These are phyloP conservation scores for Mycena vitilis DNA, from an alignment of 768 basidiomycete genomes.

Conservation along the genomic window DNA sequence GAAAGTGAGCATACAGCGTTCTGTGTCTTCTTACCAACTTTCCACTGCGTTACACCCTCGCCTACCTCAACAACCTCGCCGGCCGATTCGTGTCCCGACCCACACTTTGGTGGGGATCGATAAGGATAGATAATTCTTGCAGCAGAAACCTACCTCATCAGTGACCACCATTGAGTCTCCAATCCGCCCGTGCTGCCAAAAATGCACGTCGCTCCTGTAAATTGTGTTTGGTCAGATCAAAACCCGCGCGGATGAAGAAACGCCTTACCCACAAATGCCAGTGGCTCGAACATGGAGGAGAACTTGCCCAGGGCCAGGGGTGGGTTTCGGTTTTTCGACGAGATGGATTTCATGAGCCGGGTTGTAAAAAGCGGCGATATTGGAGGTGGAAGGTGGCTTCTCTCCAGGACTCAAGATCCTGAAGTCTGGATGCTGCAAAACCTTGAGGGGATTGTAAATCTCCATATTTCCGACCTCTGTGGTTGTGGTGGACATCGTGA, in stretches of 20 bases:
- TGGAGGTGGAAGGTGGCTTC: conserved; percentile 58
- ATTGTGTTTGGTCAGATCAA: neutral
- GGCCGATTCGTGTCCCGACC: conserved; percentile 78
- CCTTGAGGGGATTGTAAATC: conserved; percentile 65
- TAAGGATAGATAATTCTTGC: too few species aligned
- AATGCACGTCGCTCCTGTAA: conserved; percentile 76
- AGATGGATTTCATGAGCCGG: conserved; percentile 72
- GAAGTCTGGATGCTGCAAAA: conserved; percentile 67
- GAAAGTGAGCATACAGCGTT: neutral
- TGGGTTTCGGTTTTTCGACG: conserved; percentile 71
- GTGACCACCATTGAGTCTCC: conserved; percentile 79
- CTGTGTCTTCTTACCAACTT: conserved; percentile 56
- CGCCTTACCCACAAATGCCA: conserved; percentile 73
- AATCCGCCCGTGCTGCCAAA: conserved; percentile 77
- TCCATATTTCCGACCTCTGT: conserved; percentile 52
- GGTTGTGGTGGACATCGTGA: conserved; percentile 43
- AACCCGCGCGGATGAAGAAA: neutral
- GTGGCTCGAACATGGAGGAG: conserved; percentile 75
- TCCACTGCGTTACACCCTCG: conserved; percentile 75
- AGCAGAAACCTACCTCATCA: conserved; percentile 59
- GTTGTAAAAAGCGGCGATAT: conserved; percentile 76
- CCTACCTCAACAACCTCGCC: conserved; percentile 74
- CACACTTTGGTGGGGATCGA: conserved; percentile 55
- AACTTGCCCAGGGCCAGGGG: conserved; percentile 73
- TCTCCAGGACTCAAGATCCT: conserved; percentile 63